A percentile compares a stretch with the other conserved stretches of the same genome.
Evolutionary conservation across 2,329 filamentous ascomycete genomes (phyloP).

Genomic region (Fusarium staphyleae): DNA sequence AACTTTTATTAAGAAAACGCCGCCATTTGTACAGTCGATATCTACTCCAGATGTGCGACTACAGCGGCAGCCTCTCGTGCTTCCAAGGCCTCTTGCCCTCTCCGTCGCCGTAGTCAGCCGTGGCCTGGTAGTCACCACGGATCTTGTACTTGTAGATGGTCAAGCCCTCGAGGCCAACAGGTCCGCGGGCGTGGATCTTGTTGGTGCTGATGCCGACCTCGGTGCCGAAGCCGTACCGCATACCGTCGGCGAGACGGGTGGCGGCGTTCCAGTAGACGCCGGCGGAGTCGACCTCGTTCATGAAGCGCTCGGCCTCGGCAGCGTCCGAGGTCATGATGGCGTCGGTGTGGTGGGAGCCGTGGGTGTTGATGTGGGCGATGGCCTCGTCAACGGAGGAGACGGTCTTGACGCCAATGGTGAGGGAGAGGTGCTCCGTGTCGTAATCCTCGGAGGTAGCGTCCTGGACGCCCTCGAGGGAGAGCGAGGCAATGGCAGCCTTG

Average conservation of each 20-base stretch:
- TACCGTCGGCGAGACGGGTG: conserved; percentile 92
- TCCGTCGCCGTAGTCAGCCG: conserved; percentile 74
- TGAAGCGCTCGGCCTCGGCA: conserved; percentile 78
- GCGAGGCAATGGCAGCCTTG: conserved; percentile 66
- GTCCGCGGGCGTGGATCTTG: conserved; percentile 94
- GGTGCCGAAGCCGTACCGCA: conserved; percentile 96
- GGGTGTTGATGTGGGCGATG: conserved; percentile 86
- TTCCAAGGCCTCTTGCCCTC: conserved; percentile 65
- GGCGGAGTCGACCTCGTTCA: conserved; percentile 84
- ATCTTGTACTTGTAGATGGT: conserved; percentile 98
- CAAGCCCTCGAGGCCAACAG: conserved; percentile 90
- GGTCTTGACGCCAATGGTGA: conserved; percentile 83
- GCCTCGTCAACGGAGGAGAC: conserved; percentile 74
- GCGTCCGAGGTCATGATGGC: conserved; percentile 78
- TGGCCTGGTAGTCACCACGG: conserved; percentile 82
- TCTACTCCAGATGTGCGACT: conserved; percentile 7
- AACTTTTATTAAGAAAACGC: conserved; percentile 29
- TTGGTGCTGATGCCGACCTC: conserved; percentile 99
- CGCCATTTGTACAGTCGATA: conserved; percentile 2
- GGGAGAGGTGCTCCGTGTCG: conserved; percentile 86
- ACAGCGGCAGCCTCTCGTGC: conserved; percentile 62
- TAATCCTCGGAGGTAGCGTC: conserved; percentile 76
- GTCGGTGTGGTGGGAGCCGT: conserved; percentile 95
- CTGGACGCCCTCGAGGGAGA: conserved; percentile 60
- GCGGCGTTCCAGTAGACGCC: conserved; percentile 98